Percentiles rank a stretch among this genome's conserved stretches.
Conservation (phyloP, 306 rosid genomes). For the Corylus avellana region DNA sequence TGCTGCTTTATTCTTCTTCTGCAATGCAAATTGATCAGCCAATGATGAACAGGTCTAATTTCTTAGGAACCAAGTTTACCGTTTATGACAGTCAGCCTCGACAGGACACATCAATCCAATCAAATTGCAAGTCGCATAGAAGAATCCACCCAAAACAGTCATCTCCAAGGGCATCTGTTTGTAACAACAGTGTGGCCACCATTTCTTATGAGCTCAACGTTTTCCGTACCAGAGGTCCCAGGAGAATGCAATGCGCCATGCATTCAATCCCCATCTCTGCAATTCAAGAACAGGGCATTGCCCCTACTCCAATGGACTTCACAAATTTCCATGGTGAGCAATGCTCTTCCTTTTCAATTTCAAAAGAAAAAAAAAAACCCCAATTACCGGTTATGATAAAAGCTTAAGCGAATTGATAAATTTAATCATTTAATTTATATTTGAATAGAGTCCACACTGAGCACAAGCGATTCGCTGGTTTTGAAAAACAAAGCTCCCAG, state of each 20-base stretch:
- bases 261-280: slow-evolving; percentile 74
- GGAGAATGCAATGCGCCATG: slow-evolving; percentile 83
- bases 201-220: slow-evolving; percentile 81
- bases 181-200: slow-evolving; percentile 58
- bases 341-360: slow-evolving; percentile 23
- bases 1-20: too few species aligned
- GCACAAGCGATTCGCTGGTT: slow-evolving; percentile 48
- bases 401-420: too few species aligned
- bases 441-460: too few species aligned
- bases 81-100: slow-evolving; percentile 64
- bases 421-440: too few species aligned
- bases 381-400: too few species aligned
- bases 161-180: slow-evolving; percentile 52
- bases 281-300: slow-evolving; percentile 76
- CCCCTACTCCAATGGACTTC: slow-evolving; percentile 77
- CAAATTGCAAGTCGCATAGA: slow-evolving; percentile 48
- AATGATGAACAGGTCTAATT: slow-evolving; percentile 73
- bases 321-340: slow-evolving; percentile 37
- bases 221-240: slow-evolving; percentile 93
- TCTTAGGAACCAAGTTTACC: slow-evolving; percentile 84
- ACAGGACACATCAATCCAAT: slow-evolving; percentile 43
- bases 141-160: slow-evolving; percentile 56
- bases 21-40: slow-evolving; percentile 20
- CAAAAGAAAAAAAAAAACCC: slow-evolving; percentile 20
- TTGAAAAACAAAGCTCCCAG: slow-evolving; percentile 88